Evolutionary conservation across 208 protist species (phyloP).

Genomic region (Leishmania arabica): DNA sequence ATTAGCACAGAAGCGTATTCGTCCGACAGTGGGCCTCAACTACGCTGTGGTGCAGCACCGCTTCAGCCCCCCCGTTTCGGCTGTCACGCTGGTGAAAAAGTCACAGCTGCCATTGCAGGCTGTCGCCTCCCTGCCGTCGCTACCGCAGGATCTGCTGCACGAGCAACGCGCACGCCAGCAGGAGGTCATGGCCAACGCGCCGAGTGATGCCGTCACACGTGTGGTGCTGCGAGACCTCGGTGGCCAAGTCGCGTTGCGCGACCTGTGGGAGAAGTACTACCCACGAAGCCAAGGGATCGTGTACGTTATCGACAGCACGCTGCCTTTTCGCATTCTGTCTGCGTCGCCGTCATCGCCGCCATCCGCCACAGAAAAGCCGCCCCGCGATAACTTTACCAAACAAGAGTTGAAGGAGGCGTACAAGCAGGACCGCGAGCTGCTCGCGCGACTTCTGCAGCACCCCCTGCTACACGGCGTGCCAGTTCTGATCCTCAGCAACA

Average conservation of each 20-base stretch:
- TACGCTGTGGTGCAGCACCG: conserved; percentile 92
- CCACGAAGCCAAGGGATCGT: conserved; percentile 91
- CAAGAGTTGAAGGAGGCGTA: conserved; percentile 23
- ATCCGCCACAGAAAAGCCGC: neutral
- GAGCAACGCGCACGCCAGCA: conserved; percentile 21
- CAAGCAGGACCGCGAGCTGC: conserved; percentile 51
- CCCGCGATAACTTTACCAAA: conserved; percentile 24
- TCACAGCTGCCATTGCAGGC: conserved; percentile 77
- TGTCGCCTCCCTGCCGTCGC: conserved; percentile 48
- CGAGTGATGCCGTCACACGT: conserved; percentile 34
- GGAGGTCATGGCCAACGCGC: conserved; percentile 9
- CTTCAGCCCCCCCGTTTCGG: conserved; percentile 33
- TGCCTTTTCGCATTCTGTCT: conserved; percentile 12
- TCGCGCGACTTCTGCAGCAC: conserved; percentile 77
- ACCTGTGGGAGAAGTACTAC: conserved; percentile 97
- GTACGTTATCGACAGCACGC: conserved; percentile 91
- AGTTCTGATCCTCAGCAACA: conserved; percentile 95
- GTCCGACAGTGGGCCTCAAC: conserved; percentile 98
- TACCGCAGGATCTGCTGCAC: conserved; percentile 9
- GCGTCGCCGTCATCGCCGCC: neutral
- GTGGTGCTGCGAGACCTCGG: conserved; percentile 97
- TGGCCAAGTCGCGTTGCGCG: conserved; percentile 93
- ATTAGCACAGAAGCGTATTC: conserved; percentile 86
- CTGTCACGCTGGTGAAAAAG: conserved; percentile 30
- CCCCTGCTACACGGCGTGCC: conserved; percentile 76